Conservation (phyloP, 345 rosid genomes). For the Pistacia integerrima region DNA sequence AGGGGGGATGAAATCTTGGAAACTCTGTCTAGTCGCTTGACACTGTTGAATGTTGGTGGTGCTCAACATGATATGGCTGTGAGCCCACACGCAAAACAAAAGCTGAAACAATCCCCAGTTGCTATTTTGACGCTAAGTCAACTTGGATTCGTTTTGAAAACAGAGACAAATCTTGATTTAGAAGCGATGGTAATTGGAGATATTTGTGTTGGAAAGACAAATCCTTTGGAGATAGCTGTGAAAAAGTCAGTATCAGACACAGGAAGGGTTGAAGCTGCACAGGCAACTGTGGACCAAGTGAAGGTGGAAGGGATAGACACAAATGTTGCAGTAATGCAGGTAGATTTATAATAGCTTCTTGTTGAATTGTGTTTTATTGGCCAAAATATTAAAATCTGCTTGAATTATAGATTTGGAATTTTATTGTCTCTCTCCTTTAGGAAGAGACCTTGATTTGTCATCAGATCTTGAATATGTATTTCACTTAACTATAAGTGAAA, state of each 20-base stretch:
- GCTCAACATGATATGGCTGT: conserved; percentile 34
- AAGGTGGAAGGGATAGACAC: conserved; percentile 97
- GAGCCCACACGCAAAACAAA: conserved; percentile 48
- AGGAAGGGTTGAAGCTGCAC: conserved; percentile 88
- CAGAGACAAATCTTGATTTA: conserved; percentile 43
- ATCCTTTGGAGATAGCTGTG: conserved; percentile 77
- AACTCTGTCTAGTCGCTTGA: conserved; percentile 64
- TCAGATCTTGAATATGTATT: not conserved
- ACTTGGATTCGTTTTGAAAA: conserved; percentile 63
- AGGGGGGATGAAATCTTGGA: conserved; percentile 78
- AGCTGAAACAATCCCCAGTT: conserved; percentile 52
- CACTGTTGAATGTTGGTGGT: conserved; percentile 44
- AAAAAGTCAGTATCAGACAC: conserved; percentile 70
- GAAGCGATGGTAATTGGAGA: conserved; percentile 54
- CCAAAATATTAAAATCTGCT: not conserved
- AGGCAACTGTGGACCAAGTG: conserved; percentile 91
- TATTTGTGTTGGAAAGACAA: conserved; percentile 77
- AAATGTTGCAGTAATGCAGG: conserved; percentile 90
- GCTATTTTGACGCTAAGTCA: conserved; percentile 59
- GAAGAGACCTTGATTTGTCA: conserved; percentile 9
- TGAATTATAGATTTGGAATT: not conserved
- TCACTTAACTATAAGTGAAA: not conserved
- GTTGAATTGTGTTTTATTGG: conserved; percentile 9
- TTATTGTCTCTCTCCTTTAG: not conserved
- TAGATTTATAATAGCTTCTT: conserved; percentile 16